These are phyloP conservation scores for Sechiopsis laciniata DNA, from an alignment of 306 rosid genomes.

Conservation along the genomic window DNA sequence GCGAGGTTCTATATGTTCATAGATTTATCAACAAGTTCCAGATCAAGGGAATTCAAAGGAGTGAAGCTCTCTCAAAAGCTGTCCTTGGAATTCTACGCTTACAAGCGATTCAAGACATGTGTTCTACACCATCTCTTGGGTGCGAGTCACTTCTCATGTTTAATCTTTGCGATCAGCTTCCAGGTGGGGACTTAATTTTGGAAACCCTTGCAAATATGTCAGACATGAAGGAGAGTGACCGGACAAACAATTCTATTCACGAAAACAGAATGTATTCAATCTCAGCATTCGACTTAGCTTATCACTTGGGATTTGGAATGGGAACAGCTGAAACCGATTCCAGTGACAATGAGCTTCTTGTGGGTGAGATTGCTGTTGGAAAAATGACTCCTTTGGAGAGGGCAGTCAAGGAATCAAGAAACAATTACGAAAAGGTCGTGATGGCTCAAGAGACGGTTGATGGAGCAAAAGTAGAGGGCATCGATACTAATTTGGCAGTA, in stretches of 20 bases:
- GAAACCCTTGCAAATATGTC: slow-evolving; percentile 78
- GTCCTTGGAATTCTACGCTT: slow-evolving; percentile 82
- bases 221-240: slow-evolving; percentile 39
- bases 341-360: slow-evolving; percentile 49
- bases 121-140: slow-evolving; percentile 39
- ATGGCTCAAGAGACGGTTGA: slow-evolving; percentile 83
- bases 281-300: slow-evolving; percentile 71
- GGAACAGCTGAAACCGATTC: slow-evolving; percentile 57
- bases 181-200: slow-evolving; percentile 93
- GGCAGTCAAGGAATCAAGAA: slow-evolving; percentile 68
- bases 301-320: slow-evolving; percentile 66
- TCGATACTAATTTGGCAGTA: slow-evolving; percentile 85
- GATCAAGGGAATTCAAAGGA: slow-evolving; percentile 62
- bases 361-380: slow-evolving; percentile 94
- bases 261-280: slow-evolving; percentile 66
- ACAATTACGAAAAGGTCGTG: slow-evolving; percentile 65
- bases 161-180: slow-evolving; percentile 86
- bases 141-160: slow-evolving; percentile 72
- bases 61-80: slow-evolving; percentile 83
- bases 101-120: slow-evolving; percentile 75
- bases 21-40: slow-evolving; percentile 53
- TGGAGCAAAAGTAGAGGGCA: slow-evolving; percentile 94
- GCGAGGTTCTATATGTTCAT: slow-evolving; percentile 74
- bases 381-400: slow-evolving; percentile 68
- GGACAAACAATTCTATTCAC: slow-evolving; percentile 31